Conservation (phyloP, 768 basidiomycete genomes). For the Phylloporus sp. region DNA sequence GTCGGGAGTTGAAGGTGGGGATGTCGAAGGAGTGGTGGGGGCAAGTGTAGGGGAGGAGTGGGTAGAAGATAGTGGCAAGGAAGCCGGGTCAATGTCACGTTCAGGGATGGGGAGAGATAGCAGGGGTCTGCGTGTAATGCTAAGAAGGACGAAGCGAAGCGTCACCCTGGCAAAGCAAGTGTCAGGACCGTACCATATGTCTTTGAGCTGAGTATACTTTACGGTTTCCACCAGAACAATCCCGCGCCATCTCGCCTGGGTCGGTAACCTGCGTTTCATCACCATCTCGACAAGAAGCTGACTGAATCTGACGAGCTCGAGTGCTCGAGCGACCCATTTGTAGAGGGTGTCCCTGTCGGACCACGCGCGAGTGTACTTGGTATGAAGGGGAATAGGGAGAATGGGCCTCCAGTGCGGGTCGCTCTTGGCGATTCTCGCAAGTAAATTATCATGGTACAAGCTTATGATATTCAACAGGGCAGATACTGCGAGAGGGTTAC, state of each 20-base stretch:
- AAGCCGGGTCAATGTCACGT: conserved; percentile 78
- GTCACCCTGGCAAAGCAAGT: conserved; percentile 48
- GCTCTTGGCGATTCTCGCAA: conserved; percentile 57
- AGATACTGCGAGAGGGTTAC: conserved; percentile 54
- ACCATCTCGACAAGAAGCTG: conserved; percentile 91
- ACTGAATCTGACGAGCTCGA: conserved; percentile 74
- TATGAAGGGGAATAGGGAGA: conserved; percentile 71
- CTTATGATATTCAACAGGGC: conserved; percentile 82
- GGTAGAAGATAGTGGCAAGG: conserved; percentile 49
- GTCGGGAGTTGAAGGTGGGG: conserved; percentile 62
- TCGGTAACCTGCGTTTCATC: conserved; percentile 63
- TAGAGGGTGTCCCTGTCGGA: conserved; percentile 63
- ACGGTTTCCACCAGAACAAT: conserved; percentile 73
- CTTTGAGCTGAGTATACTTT: conserved; percentile 55
- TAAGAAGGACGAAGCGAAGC: conserved; percentile 68
- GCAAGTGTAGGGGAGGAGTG: conserved; percentile 57
- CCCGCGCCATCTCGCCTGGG: conserved; percentile 65
- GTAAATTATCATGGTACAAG: conserved; percentile 94
- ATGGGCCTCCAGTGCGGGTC: conserved; percentile 71
- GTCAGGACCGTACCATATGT: conserved; percentile 3
- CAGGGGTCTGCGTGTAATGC: conserved; percentile 71
- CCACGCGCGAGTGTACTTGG: conserved; percentile 90
- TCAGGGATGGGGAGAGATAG: conserved; percentile 78
- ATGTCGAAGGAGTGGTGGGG: conserved; percentile 51
- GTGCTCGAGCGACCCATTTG: conserved; percentile 69